These are phyloP conservation scores for Plantago major DNA, from an alignment of 257 asterid species.

Conservation along the genomic window DNA sequence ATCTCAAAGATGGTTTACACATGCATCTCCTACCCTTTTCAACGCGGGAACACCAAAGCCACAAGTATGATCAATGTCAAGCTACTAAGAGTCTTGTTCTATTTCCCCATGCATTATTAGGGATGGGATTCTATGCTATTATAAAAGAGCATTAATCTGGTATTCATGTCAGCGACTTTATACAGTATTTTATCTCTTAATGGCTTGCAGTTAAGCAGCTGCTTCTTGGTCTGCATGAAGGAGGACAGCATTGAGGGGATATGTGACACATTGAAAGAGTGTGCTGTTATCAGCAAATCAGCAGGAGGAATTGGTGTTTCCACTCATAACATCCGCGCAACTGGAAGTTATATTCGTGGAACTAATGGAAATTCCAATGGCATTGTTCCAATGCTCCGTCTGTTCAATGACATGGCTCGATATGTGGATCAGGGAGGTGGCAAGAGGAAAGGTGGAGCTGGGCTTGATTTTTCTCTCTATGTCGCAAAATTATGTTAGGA, in stretches of 20 bases:
- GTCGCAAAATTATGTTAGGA: too few species aligned
- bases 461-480: too few species aligned
- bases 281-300: slow-evolving; percentile 96
- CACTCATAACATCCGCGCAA: slow-evolving; percentile 83
- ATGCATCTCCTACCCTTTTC: slow-evolving; percentile 95
- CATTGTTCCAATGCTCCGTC: slow-evolving; percentile 90
- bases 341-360: slow-evolving; percentile 96
- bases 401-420: slow-evolving; percentile 90
- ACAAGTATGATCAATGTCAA: slow-evolving; percentile 44
- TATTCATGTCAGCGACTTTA: too few species aligned
- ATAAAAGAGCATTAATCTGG: too few species aligned
- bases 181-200: too few species aligned
- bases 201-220: slow-evolving; percentile 93
- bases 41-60: slow-evolving; percentile 98
- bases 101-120: too few species aligned
- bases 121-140: too few species aligned
- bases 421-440: slow-evolving; percentile 99
- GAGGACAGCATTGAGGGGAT: slow-evolving; percentile 97
- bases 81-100: too few species aligned
- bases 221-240: slow-evolving; percentile 92
- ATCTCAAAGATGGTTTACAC: slow-evolving; percentile 96
- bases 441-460: slow-evolving; percentile 74
- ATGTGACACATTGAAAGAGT: slow-evolving; percentile 84
- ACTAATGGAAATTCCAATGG: slow-evolving; percentile 96
- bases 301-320: slow-evolving; percentile 98